phyloP scores from a whole-genome alignment of 495 filamentous ascomycete genomes.

The Penicillium bovifimosum region DNA sequence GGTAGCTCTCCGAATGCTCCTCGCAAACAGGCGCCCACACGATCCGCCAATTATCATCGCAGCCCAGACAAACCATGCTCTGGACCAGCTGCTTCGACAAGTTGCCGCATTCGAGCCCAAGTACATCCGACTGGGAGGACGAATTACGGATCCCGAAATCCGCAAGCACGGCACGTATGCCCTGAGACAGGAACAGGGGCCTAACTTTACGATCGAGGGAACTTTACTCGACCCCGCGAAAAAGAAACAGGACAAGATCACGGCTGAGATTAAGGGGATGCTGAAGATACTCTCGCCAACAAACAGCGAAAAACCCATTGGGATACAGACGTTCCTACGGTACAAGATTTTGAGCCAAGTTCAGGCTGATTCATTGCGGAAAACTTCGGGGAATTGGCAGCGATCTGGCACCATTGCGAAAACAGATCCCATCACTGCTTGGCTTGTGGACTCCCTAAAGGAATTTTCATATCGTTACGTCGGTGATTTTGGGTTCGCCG shows the following conservation, averaged over 20 bases:
- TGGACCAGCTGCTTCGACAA: constrained; percentile 76
- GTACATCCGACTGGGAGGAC: constrained; percentile 74
- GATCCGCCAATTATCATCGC: constrained; percentile 73
- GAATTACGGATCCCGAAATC: constrained; percentile 58
- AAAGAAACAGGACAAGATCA: constrained; percentile 39
- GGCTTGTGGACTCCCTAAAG: constrained; percentile 53
- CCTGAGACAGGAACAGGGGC: constrained; percentile 36
- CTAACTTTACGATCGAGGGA: constrained; percentile 24
- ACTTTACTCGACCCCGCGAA: constrained; percentile 27
- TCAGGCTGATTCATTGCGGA: constrained; percentile 58
- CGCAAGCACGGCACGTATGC: constrained; percentile 66
- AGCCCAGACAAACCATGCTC: constrained; percentile 88
- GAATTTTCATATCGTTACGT: constrained; percentile 34
- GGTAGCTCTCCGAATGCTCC: constrained; percentile 60
- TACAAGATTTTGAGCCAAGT: constrained; percentile 52
- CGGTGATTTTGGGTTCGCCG: constrained; percentile 43
- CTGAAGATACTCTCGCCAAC: constrained; percentile 42
- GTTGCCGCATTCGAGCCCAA: constrained; percentile 58
- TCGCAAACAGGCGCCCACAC: constrained; percentile 52
- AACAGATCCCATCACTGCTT: constrained; percentile 50
- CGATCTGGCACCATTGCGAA: constrained; percentile 25
- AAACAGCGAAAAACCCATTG: constrained; percentile 15
- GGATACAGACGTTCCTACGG: constrained; percentile 34
- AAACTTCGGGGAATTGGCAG: constrained; percentile 49
- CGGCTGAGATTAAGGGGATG: constrained; percentile 41